Conservation (phyloP, 768 basidiomycete species). For the Phaffia australis region DNA sequence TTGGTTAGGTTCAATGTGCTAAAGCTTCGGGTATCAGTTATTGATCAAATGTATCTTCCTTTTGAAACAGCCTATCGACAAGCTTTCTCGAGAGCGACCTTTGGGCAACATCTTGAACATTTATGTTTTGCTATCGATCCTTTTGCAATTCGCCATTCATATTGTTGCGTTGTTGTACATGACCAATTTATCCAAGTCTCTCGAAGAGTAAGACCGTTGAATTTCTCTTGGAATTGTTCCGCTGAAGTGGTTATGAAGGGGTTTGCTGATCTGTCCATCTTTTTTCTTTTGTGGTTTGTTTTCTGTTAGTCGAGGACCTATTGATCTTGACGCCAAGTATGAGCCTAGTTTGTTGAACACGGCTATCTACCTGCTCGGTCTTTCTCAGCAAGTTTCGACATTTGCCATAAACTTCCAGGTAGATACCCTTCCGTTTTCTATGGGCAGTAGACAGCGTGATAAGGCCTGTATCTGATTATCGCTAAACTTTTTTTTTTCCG, state of each 20-base stretch:
- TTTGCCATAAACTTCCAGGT: constrained; percentile 97
- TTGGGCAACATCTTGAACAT: constrained; percentile 93
- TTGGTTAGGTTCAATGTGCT: neutral
- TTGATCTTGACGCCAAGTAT: constrained; percentile 93
- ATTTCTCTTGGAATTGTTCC: neutral
- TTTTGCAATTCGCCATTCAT: constrained; percentile 88
- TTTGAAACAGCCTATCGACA: constrained; percentile 71
- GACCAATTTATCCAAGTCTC: constrained; percentile 64
- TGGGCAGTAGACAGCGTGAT: too few species aligned
- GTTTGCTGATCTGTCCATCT: neutral
- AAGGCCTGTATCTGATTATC: too few species aligned
- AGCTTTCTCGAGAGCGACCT: constrained; percentile 83
- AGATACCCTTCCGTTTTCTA: neutral
- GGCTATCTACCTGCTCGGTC: constrained; percentile 85
- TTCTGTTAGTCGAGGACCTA: constrained; percentile 49
- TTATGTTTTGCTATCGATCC: constrained; percentile 83
- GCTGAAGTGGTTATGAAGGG: too few species aligned
- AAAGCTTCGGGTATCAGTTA: neutral
- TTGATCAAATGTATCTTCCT: neutral
- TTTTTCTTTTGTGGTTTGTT: neutral
- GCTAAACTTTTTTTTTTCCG: too few species aligned
- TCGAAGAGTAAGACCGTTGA: constrained; percentile 49
- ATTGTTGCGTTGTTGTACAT: constrained; percentile 85
- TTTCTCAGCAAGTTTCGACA: constrained; percentile 96
- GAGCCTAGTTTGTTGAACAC: constrained; percentile 91